phyloP scores from a whole-genome alignment of 345 rosid species.

The Boechera stricta region DNA sequence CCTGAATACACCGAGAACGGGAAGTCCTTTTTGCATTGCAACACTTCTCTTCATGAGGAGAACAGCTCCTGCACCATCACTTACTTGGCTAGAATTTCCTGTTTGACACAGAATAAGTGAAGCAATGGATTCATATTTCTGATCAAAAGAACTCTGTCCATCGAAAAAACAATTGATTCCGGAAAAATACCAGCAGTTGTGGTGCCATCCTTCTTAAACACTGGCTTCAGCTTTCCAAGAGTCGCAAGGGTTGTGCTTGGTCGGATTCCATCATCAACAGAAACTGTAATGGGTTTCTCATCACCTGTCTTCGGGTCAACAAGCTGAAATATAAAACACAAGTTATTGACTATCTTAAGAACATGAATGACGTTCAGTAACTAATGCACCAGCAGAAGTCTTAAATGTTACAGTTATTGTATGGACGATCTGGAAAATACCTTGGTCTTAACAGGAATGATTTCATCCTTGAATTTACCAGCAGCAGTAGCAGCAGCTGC shows the following conservation, averaged over 20 bases:
- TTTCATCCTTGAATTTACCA: slow-evolving; percentile 96
- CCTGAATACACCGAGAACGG: slow-evolving; percentile 98
- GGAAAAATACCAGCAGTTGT: slow-evolving; percentile 87
- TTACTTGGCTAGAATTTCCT: slow-evolving; percentile 99
- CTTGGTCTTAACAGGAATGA: slow-evolving; percentile 92
- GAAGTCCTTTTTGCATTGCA: slow-evolving; percentile 80
- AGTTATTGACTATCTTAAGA: slow-evolving; percentile 26
- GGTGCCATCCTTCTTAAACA: slow-evolving; percentile 91
- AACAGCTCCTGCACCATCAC: slow-evolving; percentile 98
- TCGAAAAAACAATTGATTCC: background rate
- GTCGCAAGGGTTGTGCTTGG: slow-evolving; percentile 68
- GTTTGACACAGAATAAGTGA: slow-evolving; percentile 18
- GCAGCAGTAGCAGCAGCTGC: slow-evolving; percentile 98
- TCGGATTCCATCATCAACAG: slow-evolving; percentile 97
- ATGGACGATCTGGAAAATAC: slow-evolving; percentile 46
- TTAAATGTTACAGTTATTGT: background rate
- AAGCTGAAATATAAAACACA: slow-evolving; percentile 57
- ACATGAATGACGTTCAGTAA: slow-evolving; percentile 15
- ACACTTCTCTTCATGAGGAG: slow-evolving; percentile 96
- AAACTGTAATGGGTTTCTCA: slow-evolving; percentile 73
- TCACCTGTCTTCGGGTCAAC: slow-evolving; percentile 95
- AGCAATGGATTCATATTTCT: slow-evolving; percentile 1
- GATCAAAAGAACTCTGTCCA: background rate
- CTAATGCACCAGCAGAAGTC: slow-evolving; percentile 1
- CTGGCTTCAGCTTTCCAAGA: slow-evolving; percentile 80